phyloP scores from a whole-genome alignment of 805 yeast species.

The Clavispora fructus region DNA sequence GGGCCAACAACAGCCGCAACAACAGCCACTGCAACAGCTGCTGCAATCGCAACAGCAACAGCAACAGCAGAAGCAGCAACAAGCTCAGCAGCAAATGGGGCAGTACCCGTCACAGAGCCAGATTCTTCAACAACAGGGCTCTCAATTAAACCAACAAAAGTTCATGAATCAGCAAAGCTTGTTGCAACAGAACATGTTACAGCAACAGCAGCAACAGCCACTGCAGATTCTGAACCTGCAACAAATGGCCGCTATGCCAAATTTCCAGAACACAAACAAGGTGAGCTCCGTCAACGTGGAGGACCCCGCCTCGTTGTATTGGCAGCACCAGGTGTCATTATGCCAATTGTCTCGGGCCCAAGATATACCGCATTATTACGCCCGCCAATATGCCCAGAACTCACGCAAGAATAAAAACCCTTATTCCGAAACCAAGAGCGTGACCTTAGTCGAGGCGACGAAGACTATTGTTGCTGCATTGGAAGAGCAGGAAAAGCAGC shows the following conservation, averaged over 20 bases:
- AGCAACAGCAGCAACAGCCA: constrained; percentile 8
- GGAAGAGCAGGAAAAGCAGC: constrained; percentile 37
- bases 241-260: constrained; percentile 8
- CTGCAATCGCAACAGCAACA: constrained; percentile 18
- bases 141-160: constrained; percentile 7
- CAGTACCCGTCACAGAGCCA: constrained; percentile 12
- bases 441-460: constrained; percentile 40
- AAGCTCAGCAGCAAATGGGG: constrained; percentile 9
- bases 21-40: constrained; percentile 26
- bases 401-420: constrained; percentile 46
- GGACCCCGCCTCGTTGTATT: constrained; percentile 43
- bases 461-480: constrained; percentile 28
- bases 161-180: constrained; percentile 5
- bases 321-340: constrained; percentile 79
- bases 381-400: constrained; percentile 72
- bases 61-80: constrained; percentile 13
- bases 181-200: constrained; percentile 1
- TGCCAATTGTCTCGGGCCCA: constrained; percentile 64
- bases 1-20: constrained; percentile 11
- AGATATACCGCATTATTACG: constrained; percentile 72
- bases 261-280: constrained; percentile 22
- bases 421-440: constrained; percentile 32
- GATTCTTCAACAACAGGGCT: constrained; percentile 10
- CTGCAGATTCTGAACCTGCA: constrained; percentile 5
- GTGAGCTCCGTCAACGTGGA: constrained; percentile 26